Conservation (phyloP, 2,329 filamentous ascomycete genomes). For the Coccinonectria pachysandricola region DNA sequence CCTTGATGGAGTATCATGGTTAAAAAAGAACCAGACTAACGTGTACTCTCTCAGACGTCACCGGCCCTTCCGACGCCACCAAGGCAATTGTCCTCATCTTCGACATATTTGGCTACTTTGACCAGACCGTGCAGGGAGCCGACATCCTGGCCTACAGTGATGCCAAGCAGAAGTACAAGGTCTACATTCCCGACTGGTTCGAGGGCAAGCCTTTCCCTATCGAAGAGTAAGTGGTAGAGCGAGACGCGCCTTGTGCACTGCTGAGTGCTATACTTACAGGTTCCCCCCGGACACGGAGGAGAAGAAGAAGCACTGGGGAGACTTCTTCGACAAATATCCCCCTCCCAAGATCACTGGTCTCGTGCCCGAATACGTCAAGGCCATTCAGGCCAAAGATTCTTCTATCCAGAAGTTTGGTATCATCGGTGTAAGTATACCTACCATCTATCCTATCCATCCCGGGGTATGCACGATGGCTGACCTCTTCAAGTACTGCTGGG, state of each 20-base stretch:
- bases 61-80: constrained; percentile 34
- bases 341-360: constrained; percentile 36
- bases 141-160: constrained; percentile 52
- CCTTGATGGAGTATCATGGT: no score
- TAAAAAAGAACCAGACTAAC: constrained; percentile 3
- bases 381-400: constrained; percentile 41
- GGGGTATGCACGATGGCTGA: no score
- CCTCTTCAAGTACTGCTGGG: constrained; percentile 63
- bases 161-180: constrained; percentile 58
- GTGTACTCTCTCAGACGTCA: constrained; percentile 36
- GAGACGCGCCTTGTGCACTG: no score
- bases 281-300: constrained; percentile 55
- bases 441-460: no score
- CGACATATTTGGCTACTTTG: constrained; percentile 62
- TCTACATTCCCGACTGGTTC: constrained; percentile 91
- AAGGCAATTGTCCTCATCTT: constrained; percentile 53
- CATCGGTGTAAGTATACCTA: constrained; percentile 50
- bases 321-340: constrained; percentile 46
- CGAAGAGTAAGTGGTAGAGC: constrained; percentile 38
- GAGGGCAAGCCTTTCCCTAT: constrained; percentile 56
- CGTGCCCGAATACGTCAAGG: constrained; percentile 45
- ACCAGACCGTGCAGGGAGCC: constrained; percentile 59
- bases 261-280: constrained; percentile 19
- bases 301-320: constrained; percentile 47
- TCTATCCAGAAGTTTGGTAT: constrained; percentile 49